Conservation (phyloP, 768 basidiomycete species). For the Hygrophoropsis aurantiaca region DNA sequence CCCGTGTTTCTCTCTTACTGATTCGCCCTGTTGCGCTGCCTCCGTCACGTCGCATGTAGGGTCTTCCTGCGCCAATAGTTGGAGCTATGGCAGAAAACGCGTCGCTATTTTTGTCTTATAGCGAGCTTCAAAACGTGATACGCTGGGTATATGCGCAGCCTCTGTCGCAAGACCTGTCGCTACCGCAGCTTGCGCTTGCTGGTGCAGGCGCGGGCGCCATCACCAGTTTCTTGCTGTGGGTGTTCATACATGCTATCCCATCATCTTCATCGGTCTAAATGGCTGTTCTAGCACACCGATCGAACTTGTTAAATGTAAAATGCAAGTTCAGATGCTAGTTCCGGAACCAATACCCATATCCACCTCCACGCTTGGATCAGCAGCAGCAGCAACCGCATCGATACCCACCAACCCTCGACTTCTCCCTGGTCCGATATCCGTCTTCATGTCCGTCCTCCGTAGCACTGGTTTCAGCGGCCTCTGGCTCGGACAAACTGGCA, state of each 20-base stretch:
- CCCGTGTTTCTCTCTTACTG: background rate
- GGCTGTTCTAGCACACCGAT: slow-evolving; percentile 80
- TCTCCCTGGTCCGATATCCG: slow-evolving; percentile 73
- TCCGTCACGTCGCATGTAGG: slow-evolving; percentile 46
- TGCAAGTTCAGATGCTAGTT: slow-evolving; percentile 92
- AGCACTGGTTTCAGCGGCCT: slow-evolving; percentile 76
- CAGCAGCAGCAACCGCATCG: slow-evolving; percentile 12
- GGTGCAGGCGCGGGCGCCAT: slow-evolving; percentile 85
- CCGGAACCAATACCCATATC: slow-evolving; percentile 13
- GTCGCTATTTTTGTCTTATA: slow-evolving; percentile 82
- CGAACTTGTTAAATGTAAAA: slow-evolving; percentile 94
- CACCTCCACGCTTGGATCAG: slow-evolving; percentile 10
- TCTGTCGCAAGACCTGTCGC: slow-evolving; percentile 43
- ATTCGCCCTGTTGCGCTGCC: background rate
- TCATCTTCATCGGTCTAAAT: background rate
- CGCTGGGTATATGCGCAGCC: slow-evolving; percentile 40
- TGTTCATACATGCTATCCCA: slow-evolving; percentile 8
- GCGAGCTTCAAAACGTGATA: slow-evolving; percentile 65
- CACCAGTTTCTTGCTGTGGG: slow-evolving; percentile 86
- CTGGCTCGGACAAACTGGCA: slow-evolving; percentile 97
- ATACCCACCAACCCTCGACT: slow-evolving; percentile 12
- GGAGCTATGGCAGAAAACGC: slow-evolving; percentile 95
- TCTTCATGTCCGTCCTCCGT: slow-evolving; percentile 63
- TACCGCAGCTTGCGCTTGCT: slow-evolving; percentile 74
- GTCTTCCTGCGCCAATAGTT: slow-evolving; percentile 85